Percentiles rank a stretch among this genome's conserved stretches.
Evolutionary conservation across 164 flowering plant genomes (phyloP).

Genomic region (Umbellularia californica): DNA sequence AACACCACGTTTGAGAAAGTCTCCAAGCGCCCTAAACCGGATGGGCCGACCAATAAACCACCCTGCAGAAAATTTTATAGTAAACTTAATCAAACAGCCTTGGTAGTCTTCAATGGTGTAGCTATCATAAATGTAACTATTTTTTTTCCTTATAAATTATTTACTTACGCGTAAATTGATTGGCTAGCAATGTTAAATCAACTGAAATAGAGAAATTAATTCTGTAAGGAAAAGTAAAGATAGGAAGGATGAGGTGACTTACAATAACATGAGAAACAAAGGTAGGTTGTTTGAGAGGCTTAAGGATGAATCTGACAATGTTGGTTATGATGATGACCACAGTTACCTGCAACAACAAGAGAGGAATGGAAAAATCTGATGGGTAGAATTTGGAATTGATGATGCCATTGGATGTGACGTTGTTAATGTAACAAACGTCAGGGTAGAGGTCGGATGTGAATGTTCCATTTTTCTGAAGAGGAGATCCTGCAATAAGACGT

Average conservation of each 20-base stretch:
- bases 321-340: constrained; percentile 4
- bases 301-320: constrained; percentile 13
- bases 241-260: constrained; percentile 1
- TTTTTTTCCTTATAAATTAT: background rate
- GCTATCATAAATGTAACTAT: too few species aligned
- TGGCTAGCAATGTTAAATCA: background rate
- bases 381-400: constrained; percentile 5
- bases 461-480: too few species aligned
- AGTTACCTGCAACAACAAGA: constrained; percentile 9
- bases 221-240: background rate
- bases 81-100: background rate
- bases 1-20: constrained; percentile 21
- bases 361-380: constrained; percentile 11
- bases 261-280: constrained; percentile 23
- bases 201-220: background rate
- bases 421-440: too few species aligned
- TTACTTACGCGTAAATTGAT: background rate
- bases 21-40: constrained; percentile 35
- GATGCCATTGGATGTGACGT: too few species aligned
- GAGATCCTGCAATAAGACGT: too few species aligned
- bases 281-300: constrained; percentile 24
- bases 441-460: too few species aligned
- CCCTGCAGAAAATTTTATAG: background rate
- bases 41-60: constrained; percentile 62
- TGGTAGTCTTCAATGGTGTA: too few species aligned